A percentile compares a stretch with the other conserved stretches of the same genome.
Conservation (phyloP, 306 rosid species). For the Calophaca sinica region DNA sequence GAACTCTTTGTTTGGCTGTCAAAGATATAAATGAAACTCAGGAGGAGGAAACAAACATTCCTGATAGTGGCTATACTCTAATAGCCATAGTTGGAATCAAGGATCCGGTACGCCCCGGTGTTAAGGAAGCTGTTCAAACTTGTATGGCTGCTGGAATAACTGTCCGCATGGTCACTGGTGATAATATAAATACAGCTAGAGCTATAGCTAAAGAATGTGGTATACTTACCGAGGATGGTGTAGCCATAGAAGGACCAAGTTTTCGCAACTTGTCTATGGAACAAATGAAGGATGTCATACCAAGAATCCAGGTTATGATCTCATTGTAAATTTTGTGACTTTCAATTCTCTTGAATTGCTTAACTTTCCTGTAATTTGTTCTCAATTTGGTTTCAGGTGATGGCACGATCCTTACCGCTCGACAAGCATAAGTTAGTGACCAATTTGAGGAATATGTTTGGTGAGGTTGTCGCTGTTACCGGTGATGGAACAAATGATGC, state of each 20-base stretch:
- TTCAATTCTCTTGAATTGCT: slow-evolving; percentile 28
- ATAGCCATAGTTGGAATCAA: slow-evolving; percentile 87
- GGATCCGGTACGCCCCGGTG: slow-evolving; percentile 95
- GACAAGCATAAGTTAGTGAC: slow-evolving; percentile 85
- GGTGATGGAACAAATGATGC: slow-evolving; percentile 99
- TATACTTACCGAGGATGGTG: slow-evolving; percentile 76
- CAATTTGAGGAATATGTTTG: slow-evolving; percentile 70
- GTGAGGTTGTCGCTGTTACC: slow-evolving; percentile 94
- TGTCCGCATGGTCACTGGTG: slow-evolving; percentile 98
- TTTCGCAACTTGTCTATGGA: slow-evolving; percentile 69
- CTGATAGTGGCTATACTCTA: slow-evolving; percentile 78
- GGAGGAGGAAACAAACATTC: slow-evolving; percentile 49
- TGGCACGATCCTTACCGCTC: slow-evolving; percentile 88
- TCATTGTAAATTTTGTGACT: slow-evolving; percentile 36
- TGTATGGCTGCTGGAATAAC: slow-evolving; percentile 91
- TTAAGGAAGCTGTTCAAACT: slow-evolving; percentile 83
- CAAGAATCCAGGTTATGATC: slow-evolving; percentile 79
- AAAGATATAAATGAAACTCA: slow-evolving; percentile 60
- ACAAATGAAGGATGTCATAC: slow-evolving; percentile 71
- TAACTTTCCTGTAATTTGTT: slow-evolving; percentile 37
- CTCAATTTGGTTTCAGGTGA: slow-evolving; percentile 70
- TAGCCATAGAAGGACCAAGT: slow-evolving; percentile 78
- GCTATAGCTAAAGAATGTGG: slow-evolving; percentile 99
- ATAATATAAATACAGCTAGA: slow-evolving; percentile 85
- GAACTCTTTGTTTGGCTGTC: slow-evolving; percentile 91